Percentiles rank a stretch among this genome's conserved stretches.
These are phyloP conservation scores for Nitzschia sp. DNA, from an alignment of 108 stramenopile species.

Conservation along the genomic window DNA sequence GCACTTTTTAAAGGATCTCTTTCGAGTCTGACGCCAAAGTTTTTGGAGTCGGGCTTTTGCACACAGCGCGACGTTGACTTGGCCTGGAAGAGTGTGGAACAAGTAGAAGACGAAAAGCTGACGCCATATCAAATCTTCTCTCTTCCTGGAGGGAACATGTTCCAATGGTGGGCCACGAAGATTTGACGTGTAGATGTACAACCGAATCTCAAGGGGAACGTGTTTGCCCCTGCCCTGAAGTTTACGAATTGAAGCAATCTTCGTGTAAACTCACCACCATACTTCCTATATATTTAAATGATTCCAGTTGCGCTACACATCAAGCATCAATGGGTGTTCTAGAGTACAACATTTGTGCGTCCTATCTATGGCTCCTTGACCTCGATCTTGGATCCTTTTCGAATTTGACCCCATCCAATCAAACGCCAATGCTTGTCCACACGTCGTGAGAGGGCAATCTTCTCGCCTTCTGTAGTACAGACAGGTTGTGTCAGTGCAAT, in stretches of 20 bases:
- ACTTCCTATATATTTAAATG: too few relatives aligned
- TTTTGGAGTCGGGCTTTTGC: not conserved
- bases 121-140: constrained; percentile 1
- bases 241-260: too few relatives aligned
- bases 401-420: constrained; percentile 95
- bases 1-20: not conserved
- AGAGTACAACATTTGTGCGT: not conserved
- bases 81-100: not conserved
- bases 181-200: not conserved
- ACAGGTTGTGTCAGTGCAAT: constrained; percentile 98
- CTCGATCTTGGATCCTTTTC: constrained; percentile 85
- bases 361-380: constrained; percentile 49
- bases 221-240: too few relatives aligned
- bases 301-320: too few relatives aligned
- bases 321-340: not conserved
- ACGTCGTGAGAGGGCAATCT: constrained; percentile 98
- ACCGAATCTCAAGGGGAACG: too few relatives aligned
- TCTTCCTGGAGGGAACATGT: not conserved
- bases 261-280: too few relatives aligned
- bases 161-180: constrained; percentile 3
- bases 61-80: not conserved
- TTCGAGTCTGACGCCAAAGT: not conserved
- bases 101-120: not conserved
- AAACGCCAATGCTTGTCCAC: constrained; percentile 99
- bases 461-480: constrained; percentile 98